Base-by-base conservation (phyloP, 1,284 basidiomycete genomes). In the Malassezia furfur region DNA sequence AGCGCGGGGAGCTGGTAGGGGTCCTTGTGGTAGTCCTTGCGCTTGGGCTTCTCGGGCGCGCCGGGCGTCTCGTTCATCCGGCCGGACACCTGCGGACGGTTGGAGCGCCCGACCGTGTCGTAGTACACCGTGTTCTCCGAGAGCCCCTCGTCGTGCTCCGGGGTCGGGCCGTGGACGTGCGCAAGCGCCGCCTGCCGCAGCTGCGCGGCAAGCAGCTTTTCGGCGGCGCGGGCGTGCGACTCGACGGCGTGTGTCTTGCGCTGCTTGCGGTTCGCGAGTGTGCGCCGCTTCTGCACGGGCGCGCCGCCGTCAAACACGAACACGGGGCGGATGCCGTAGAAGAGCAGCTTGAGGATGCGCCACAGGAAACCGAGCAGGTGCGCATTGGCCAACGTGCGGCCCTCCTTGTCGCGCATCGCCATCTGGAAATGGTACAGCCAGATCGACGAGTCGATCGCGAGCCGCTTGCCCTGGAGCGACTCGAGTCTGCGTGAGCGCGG, bases 361-460 rank as follows among this genome's bases (percentile, higher is more conserved):
- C 71, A 74, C 52, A 74, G 59, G 76, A 98, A 96, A 21, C 93
- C 93, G 45, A 98, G 79, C 22, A 99, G 84, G 77, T 98, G 94
- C 0, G 93, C 91, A 69, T 96, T 96, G 56, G 86, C 82, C 37
- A 99, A 78, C 10, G 83, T 88, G 22, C 85, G 82, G 14, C 94
- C 94, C 57, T 96, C 89, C 72, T 90, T 93, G 77, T 94, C 91
- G 28, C 94, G 84, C 91, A 98, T 96, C 1, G 94, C 96, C 36
- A 91, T 91, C 78, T 67, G 67, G 43, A 75, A 75, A 54, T 75
- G 74, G 57, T 99, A 98, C 59, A 99, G 85, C 94, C 94, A 99
- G 65, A 99, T 96, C 62, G 90, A 96, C 3, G 91, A 96, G 78
- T 99, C 94, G 62, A 99, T 96, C 35, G 73, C 74, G 2, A 75